Evolutionary conservation across 768 basidiomycete species (phyloP), one percentile per base, ranked within the genome.

Genomic region (Mycena haematopus): DNA sequence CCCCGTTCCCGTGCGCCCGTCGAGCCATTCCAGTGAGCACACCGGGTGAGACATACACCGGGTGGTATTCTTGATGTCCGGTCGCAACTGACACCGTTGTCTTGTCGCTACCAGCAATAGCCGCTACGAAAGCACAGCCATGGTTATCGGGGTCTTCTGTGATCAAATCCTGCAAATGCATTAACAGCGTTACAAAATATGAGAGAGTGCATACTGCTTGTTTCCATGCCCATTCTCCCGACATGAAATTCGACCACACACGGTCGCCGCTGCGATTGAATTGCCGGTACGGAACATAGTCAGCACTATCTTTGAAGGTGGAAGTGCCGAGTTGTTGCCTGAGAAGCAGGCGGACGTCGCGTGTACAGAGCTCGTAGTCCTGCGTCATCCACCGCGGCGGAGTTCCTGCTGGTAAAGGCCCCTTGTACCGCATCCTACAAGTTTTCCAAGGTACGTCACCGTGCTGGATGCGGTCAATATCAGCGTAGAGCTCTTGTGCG

Each of bases 191-290:
- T n/a, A n/a, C n/a, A n/a, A n/a, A 14, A 11, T 6, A 42, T 17
- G 7, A 10, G 29, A 9, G 11, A 22, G 15, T 29, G 24, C 68
- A 3, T 61, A 79, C 78, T 17, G 75, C 73, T 62, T 79, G 68
- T 22, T 62, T 66, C 68, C 69, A 75, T 0, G 74, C 69, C 77
- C 77, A 78, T 56, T 76, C 59, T 3, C 69, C 77, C 2, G 77
- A 79, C 76, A 80, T 77, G 0, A 79, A 46, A 58, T 77, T 72
- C 0, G 68, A 69, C 53, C 65, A 78, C 6, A 62, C 52, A 1
- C 71, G 58, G 4, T 72, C 55, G 2, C 65, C 70, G 10, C 36
- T 31, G 6, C 24, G 27, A 42, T 67, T 62, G 52, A 71, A 74
- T 52, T 74, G 67, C 5, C 42, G 67, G 60, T 72, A 73, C 2